Evolutionary conservation across 2,329 filamentous ascomycete genomes (phyloP).

Genomic region (Nannizziopsis arthrosporioides): DNA sequence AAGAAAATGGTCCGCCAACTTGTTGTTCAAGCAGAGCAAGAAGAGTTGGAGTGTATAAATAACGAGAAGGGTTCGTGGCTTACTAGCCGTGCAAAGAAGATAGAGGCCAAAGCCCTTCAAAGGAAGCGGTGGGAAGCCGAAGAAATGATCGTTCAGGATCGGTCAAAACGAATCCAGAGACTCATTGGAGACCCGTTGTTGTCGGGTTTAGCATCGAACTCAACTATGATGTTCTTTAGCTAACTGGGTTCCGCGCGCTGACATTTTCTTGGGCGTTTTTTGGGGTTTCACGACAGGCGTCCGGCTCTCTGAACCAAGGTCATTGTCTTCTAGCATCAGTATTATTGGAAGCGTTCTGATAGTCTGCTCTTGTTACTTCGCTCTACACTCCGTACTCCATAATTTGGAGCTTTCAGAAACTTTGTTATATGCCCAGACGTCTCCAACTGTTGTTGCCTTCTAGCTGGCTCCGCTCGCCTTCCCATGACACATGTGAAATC

Average conservation of each 20-base stretch:
- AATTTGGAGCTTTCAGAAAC: too few relatives aligned
- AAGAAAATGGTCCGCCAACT: constrained; percentile 62
- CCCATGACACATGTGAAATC: background rate
- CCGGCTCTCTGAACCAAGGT: too few relatives aligned
- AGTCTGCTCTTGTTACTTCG: too few relatives aligned
- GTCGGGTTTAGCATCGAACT: constrained; percentile 3
- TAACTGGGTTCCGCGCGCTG: background rate
- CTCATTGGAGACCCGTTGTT: constrained; percentile 12
- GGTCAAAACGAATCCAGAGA: constrained; percentile 18
- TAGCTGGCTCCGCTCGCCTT: background rate
- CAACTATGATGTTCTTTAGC: constrained; percentile 8
- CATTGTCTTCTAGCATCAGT: background rate
- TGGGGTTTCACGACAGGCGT: background rate
- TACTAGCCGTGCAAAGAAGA: constrained; percentile 22
- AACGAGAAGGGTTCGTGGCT: constrained; percentile 28
- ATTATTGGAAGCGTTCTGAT: too few relatives aligned
- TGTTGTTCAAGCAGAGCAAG: constrained; percentile 32
- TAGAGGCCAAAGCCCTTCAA: constrained; percentile 22
- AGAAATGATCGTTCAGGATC: constrained; percentile 28
- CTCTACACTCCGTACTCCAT: too few relatives aligned
- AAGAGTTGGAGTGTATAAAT: constrained; percentile 27
- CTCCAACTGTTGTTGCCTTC: too few relatives aligned
- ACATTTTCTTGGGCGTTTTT: background rate
- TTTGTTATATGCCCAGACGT: too few relatives aligned
- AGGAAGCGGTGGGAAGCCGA: constrained; percentile 33